Evolutionary conservation across 441 rosid genomes (phyloP).

Genomic region (Arabidopsis lyrata): DNA sequence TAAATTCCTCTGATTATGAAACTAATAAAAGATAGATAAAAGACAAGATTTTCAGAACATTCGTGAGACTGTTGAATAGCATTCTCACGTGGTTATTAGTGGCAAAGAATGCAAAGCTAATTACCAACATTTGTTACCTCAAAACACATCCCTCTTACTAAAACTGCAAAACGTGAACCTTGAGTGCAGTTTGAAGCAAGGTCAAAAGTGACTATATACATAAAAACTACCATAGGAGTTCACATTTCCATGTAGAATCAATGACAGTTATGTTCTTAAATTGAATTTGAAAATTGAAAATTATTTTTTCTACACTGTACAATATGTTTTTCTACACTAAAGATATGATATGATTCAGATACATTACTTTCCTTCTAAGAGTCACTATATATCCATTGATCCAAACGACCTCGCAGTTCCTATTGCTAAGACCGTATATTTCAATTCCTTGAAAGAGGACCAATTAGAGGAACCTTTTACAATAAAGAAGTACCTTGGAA

Average conservation of each 20-base stretch:
- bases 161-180: background rate
- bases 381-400: background rate
- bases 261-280: no score
- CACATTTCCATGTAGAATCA: no score
- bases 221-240: no score
- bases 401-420: background rate
- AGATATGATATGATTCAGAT: background rate
- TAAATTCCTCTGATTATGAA: no score
- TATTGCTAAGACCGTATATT: background rate
- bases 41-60: no score
- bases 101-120: background rate
- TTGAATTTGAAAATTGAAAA: no score
- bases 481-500: constrained; percentile 59
- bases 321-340: background rate
- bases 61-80: no score
- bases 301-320: background rate
- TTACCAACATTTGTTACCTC: background rate
- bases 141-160: background rate
- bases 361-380: background rate
- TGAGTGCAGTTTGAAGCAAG: background rate
- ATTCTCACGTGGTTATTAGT: background rate
- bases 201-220: no score
- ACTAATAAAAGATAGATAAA: no score
- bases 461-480: background rate
- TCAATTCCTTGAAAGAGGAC: constrained; percentile 1